Evolutionary conservation across 371 early-diverging fungal species (phyloP).

Genomic region (Caulochytrium protostelioides): DNA sequence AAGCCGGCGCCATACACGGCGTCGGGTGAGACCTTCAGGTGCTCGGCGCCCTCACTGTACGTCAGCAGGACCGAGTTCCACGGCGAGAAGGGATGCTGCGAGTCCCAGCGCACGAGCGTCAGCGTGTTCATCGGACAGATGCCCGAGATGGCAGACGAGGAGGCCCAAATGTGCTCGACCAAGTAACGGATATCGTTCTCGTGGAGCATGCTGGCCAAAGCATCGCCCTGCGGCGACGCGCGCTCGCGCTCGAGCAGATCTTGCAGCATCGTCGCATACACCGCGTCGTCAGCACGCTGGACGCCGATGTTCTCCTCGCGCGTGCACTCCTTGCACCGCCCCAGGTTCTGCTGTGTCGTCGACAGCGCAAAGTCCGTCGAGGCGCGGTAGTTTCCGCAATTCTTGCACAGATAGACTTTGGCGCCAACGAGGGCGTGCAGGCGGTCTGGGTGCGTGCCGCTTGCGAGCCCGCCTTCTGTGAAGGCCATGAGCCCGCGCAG

Average conservation of each 20-base stretch:
- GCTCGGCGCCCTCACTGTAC: constrained; percentile 20
- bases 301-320: constrained; percentile 16
- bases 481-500: background rate
- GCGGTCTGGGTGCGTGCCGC: constrained; percentile 10
- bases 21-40: too few species aligned
- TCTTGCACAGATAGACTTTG: constrained; percentile 2
- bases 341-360: constrained; percentile 21
- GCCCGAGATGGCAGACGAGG: constrained; percentile 16
- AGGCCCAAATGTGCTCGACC: constrained; percentile 25
- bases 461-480: background rate
- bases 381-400: constrained; percentile 13
- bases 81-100: constrained; percentile 12
- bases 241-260: constrained; percentile 12
- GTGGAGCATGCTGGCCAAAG: constrained; percentile 19
- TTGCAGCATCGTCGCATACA: constrained; percentile 18
- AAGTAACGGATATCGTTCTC: constrained; percentile 25
- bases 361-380: constrained; percentile 26
- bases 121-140: constrained; percentile 11
- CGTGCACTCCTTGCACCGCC: constrained; percentile 22
- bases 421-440: constrained; percentile 7
- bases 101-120: constrained; percentile 21
- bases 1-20: too few species aligned
- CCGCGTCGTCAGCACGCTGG: constrained; percentile 17
- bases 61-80: constrained; percentile 31
- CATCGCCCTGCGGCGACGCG: constrained; percentile 11